phyloP scores from a whole-genome alignment of 116 monocot genomes.

The Dioscorea cayenensis region DNA sequence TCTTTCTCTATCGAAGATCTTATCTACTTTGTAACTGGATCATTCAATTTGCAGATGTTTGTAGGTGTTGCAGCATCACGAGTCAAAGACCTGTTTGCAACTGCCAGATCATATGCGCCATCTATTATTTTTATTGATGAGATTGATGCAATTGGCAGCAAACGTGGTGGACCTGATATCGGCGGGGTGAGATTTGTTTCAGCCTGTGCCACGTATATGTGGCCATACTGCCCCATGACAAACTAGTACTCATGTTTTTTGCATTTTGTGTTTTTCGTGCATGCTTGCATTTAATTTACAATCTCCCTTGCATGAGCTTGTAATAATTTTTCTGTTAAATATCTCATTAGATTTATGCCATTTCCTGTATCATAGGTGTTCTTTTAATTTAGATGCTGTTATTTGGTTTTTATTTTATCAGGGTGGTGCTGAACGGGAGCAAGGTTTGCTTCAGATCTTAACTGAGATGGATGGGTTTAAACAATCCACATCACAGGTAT shows the following conservation, averaged over 20 bases:
- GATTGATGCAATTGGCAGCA: conserved; percentile 95
- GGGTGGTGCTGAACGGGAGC: conserved; percentile 96
- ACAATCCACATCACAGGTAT: conserved; percentile 64
- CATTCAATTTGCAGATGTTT: conserved; percentile 63
- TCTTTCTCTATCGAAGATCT: too few species aligned
- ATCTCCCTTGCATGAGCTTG: too few species aligned
- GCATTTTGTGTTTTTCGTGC: neutral
- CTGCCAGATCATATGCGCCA: conserved; percentile 77
- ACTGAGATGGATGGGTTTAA: conserved; percentile 96
- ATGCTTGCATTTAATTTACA: neutral
- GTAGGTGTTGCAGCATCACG: conserved; percentile 91
- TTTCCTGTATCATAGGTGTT: too few species aligned
- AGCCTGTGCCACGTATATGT: neutral
- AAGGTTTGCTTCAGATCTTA: conserved; percentile 93
- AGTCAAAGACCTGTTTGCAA: conserved; percentile 85
- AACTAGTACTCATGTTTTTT: neutral
- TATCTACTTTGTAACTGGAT: too few species aligned
- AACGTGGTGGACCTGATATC: conserved; percentile 86
- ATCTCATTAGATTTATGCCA: too few species aligned
- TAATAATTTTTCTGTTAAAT: too few species aligned
- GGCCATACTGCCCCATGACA: neutral
- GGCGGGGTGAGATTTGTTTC: conserved; percentile 67
- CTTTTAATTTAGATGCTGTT: too few species aligned
- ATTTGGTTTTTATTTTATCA: conserved; percentile 15
- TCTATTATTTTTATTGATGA: conserved; percentile 97